phyloP scores from a whole-genome alignment of 768 basidiomycete genomes.

The button mushroom (Agaricus bisporus) region DNA sequence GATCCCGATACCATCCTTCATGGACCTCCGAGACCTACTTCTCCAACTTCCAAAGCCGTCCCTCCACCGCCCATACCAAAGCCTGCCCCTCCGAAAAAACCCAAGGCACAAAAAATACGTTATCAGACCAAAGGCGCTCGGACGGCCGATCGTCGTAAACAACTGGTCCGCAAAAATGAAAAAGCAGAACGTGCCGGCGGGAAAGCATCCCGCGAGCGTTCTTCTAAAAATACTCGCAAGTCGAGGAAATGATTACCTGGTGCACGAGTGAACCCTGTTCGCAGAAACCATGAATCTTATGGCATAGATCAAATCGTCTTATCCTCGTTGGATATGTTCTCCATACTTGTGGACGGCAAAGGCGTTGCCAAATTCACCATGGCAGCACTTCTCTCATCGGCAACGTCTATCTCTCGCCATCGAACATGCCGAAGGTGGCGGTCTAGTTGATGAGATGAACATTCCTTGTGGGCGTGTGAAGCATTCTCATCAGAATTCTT shows the following conservation, averaged over 20 bases:
- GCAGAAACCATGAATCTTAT: background rate
- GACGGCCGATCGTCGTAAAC: slow-evolving; percentile 14
- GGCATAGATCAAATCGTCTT: background rate
- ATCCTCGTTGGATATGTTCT: background rate
- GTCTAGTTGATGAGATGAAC: too few relatives aligned
- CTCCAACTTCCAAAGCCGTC: background rate
- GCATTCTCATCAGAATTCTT: background rate
- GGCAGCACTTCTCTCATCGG: background rate
- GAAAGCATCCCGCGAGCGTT: slow-evolving; percentile 6
- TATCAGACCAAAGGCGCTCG: slow-evolving; percentile 15
- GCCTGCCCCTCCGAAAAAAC: slow-evolving; percentile 1
- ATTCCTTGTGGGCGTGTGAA: too few relatives aligned
- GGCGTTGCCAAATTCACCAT: too few relatives aligned
- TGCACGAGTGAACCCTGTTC: background rate
- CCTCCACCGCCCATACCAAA: slow-evolving; percentile 7
- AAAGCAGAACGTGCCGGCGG: slow-evolving; percentile 13
- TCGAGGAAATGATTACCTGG: slow-evolving; percentile 8
- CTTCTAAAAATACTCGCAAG: slow-evolving; percentile 7
- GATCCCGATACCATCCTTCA: slow-evolving; percentile 62
- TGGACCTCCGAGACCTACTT: slow-evolving; percentile 26
- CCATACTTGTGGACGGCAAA: background rate
- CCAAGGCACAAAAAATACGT: slow-evolving; percentile 14
- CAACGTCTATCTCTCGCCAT: background rate
- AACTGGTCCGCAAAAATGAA: slow-evolving; percentile 13
- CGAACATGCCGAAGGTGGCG: background rate